These are phyloP conservation scores for Beauveria pseudobassiana DNA, from an alignment of 2,329 filamentous ascomycete species.

Conservation along the genomic window DNA sequence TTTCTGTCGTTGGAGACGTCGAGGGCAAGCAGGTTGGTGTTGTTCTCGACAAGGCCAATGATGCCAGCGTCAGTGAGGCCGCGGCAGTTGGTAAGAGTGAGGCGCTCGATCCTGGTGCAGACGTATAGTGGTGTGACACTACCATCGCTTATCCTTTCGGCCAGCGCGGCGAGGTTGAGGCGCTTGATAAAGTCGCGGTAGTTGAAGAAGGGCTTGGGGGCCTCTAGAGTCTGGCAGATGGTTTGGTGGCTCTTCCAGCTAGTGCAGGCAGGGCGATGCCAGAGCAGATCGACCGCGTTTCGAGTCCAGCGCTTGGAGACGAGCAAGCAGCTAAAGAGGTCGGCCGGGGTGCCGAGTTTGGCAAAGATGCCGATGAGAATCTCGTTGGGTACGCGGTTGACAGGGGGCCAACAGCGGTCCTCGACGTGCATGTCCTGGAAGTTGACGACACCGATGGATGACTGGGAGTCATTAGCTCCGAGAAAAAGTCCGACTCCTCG, in stretches of 20 bases:
- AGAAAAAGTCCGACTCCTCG: slow-evolving; percentile 89
- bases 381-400: slow-evolving; percentile 83
- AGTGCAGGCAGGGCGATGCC: slow-evolving; percentile 89
- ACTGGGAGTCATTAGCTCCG: slow-evolving; percentile 84
- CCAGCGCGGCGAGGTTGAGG: slow-evolving; percentile 78
- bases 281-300: slow-evolving; percentile 86
- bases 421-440: slow-evolving; percentile 68
- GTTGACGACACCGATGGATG: slow-evolving; percentile 76
- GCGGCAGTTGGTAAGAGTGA: slow-evolving; percentile 86
- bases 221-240: slow-evolving; percentile 72
- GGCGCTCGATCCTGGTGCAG: slow-evolving; percentile 85
- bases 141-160: slow-evolving; percentile 73
- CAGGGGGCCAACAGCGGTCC: slow-evolving; percentile 64
- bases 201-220: slow-evolving; percentile 70
- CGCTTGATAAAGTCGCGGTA: slow-evolving; percentile 89
- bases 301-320: slow-evolving; percentile 92
- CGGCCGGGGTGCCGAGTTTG: slow-evolving; percentile 66
- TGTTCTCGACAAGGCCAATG: slow-evolving; percentile 69
- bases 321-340: slow-evolving; percentile 82
- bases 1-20: slow-evolving; percentile 82
- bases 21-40: slow-evolving; percentile 73
- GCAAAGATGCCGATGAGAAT: slow-evolving; percentile 89
- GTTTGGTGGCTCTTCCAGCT: slow-evolving; percentile 73
- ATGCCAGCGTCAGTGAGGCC: slow-evolving; percentile 79
- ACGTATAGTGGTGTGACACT: slow-evolving; percentile 73